These are phyloP conservation scores for Phytophthora pistaciae DNA, from an alignment of 352 stramenopile genomes.

Conservation along the genomic window DNA sequence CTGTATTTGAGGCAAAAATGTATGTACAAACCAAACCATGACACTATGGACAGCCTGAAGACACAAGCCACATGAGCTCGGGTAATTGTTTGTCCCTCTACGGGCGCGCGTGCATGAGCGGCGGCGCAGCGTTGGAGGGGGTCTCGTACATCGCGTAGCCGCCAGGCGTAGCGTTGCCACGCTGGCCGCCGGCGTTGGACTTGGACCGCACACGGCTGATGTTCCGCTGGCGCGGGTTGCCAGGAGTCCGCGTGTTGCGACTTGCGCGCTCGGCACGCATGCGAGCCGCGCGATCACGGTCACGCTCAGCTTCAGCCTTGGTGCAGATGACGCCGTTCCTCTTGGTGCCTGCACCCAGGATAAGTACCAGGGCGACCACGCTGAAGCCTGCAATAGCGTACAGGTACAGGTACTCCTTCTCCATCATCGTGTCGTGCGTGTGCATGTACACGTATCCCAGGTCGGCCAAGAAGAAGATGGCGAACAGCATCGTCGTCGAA, in stretches of 20 bases:
- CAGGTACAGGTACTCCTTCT: conserved; percentile 64
- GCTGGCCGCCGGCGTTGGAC: conserved; percentile 45
- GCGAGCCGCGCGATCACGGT: conserved; percentile 53
- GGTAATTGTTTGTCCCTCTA: conserved; percentile 21
- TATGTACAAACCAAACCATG: conserved; percentile 36
- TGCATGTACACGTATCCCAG: conserved; percentile 71
- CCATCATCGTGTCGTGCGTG: conserved; percentile 39
- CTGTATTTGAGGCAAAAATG: conserved; percentile 43
- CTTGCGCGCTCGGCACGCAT: conserved; percentile 49
- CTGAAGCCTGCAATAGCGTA: conserved; percentile 60
- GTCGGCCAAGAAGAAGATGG: conserved; percentile 63
- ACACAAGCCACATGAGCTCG: conserved; percentile 11
- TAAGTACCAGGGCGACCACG: conserved; percentile 49
- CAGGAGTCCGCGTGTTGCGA: conserved; percentile 50
- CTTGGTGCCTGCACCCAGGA: conserved; percentile 62
- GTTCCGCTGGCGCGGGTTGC: conserved; percentile 61
- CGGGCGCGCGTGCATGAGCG: conserved; percentile 45
- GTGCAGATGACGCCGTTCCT: conserved; percentile 75
- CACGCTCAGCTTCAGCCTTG: conserved; percentile 50
- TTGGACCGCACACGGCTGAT: conserved; percentile 68
- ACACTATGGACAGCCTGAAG: conserved; percentile 24
- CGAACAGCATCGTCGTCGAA: conserved; percentile 62
- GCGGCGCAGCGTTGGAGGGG: conserved; percentile 45
- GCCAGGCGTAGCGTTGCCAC: conserved; percentile 32
- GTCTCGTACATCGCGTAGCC: conserved; percentile 75